phyloP scores from a whole-genome alignment of 305 asterid genomes.

The Nicotiana rustica region DNA sequence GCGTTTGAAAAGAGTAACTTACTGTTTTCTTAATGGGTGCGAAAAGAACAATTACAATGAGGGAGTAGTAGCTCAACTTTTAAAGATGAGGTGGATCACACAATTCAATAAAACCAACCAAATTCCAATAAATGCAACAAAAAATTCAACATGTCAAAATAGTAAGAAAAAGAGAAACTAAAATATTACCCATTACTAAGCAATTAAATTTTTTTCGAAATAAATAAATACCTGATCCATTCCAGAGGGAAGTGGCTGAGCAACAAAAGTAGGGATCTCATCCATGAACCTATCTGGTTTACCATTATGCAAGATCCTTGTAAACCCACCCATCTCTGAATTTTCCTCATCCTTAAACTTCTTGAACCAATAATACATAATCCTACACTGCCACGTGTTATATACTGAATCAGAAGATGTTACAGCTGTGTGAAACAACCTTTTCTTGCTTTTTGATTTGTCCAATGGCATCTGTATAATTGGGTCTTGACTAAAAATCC shows the following conservation, averaged over 20 bases:
- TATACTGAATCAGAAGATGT: slow-evolving; percentile 89
- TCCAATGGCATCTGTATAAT: slow-evolving; percentile 75
- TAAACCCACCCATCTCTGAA: slow-evolving; percentile 94
- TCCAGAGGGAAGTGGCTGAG: slow-evolving; percentile 90
- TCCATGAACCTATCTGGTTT: slow-evolving; percentile 77
- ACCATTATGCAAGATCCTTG: slow-evolving; percentile 86
- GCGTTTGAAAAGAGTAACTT: no score
- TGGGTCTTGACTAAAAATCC: slow-evolving; percentile 52
- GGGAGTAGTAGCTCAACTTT: not conserved
- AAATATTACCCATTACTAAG: not conserved
- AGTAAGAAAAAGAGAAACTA: not conserved
- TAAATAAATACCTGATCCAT: slow-evolving; percentile 69
- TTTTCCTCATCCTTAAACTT: slow-evolving; percentile 57
- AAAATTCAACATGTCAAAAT: no score
- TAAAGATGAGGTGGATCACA: not conserved
- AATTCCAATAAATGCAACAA: not conserved
- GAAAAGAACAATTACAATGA: no score
- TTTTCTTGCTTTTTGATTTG: slow-evolving; percentile 42
- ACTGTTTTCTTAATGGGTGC: no score
- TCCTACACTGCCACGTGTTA: slow-evolving; percentile 95
- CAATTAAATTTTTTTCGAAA: not conserved
- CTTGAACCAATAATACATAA: slow-evolving; percentile 97
- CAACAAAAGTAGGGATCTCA: slow-evolving; percentile 95
- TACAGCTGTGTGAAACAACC: slow-evolving; percentile 93
- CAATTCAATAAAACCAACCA: not conserved